Base-by-base conservation (phyloP, 257 asterid genomes). In the Solanum okadae region DNA sequence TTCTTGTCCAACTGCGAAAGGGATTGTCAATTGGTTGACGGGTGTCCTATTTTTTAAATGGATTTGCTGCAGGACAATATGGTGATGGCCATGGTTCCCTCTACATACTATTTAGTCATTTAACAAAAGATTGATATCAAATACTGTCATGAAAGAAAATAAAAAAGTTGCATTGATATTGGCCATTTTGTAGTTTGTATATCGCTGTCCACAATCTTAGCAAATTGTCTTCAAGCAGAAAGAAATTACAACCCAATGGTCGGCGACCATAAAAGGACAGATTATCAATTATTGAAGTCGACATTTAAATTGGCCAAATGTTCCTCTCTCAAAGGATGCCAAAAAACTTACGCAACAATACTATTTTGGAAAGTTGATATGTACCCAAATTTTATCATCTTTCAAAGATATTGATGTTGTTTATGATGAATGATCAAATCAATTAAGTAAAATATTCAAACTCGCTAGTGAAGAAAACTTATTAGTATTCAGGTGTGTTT, bases 1-100 rank as follows among this genome's bases (percentile, higher is more conserved):
- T 90, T 90, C 98, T 83, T 96, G 98, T 86, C 98, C 98, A 1
- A 94, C 98, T 90, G 95, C 96, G 46, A 61, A 91, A 83, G 99
- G 98, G 63, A 88, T 96, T 91, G 89, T 88, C 44, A 38, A 38
- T 38, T 38, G 70, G 98, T 95, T 79, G 88, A 94, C 44, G 98
- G 99, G 33, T 96, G 98, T 90, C 98, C 96, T 9, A 40, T 93
- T 83, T 89, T 90, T 88, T 94, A 91, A 87, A 25, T 18, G 16
- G 18, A 65, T 65, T 65, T 65, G 4, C 35, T 25, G 35, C 75
- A 25, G 3, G 9, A 27, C 35, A 27, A 67, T 31, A 37, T 71
- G 78, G 44, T 72, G 56, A 33, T 72, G 27, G 44, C 27, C 79
- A 72, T 72, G 7, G 42, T 72, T 72, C 15, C 42, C 38, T 70